Base-by-base conservation (phyloP, 2,329 filamentous ascomycete genomes). In the Ilyonectria sp. region DNA sequence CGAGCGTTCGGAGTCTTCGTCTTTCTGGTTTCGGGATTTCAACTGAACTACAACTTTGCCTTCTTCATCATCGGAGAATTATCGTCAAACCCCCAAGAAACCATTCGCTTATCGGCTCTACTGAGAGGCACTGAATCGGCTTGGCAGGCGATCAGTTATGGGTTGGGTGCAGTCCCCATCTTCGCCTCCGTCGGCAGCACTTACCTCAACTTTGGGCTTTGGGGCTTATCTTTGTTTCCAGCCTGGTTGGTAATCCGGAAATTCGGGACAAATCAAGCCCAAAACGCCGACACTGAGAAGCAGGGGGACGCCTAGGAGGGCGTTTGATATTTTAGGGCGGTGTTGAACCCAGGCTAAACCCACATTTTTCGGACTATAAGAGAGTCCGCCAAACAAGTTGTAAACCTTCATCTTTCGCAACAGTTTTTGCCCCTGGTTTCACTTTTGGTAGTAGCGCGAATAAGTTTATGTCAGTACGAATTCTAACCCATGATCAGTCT, bases 31-130 rank as follows among this genome's bases (percentile, higher is more conserved):
- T 81, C 86, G n/a, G 87, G 89, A 0, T 93, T 93, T 68, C 90
- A 93, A 75, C 71, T 92, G n/a, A 93, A 93, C 74, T 93, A 93
- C 76, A 84, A 93, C 70, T 92, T 89, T 75, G 79, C 92, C 7
- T 92, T 92, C 78, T 93, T 93, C 74, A 83, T 93, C 60, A 86
- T 93, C 11, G 85, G 87, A 0, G 89, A 92, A 68, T 77, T 93
- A 3, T 90, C 91, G 0, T 80, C 82, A 2, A 83, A 84, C 11
- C 85, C 91, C 33, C 84, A 86, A 43, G 89, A 93, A 70, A 86
- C 92, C 0, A 86, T 93, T 26, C 85, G 91, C 1, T 87, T 90
- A 69, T 86, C 91, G 0, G 90, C 89, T 0, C 77, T 93, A 10
- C 78, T 93, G 8, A 83, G 91, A 67, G 91, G 89, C 0, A 91